These are phyloP conservation scores for Suillus plorans DNA, from an alignment of 768 basidiomycete genomes.

Conservation along the genomic window DNA sequence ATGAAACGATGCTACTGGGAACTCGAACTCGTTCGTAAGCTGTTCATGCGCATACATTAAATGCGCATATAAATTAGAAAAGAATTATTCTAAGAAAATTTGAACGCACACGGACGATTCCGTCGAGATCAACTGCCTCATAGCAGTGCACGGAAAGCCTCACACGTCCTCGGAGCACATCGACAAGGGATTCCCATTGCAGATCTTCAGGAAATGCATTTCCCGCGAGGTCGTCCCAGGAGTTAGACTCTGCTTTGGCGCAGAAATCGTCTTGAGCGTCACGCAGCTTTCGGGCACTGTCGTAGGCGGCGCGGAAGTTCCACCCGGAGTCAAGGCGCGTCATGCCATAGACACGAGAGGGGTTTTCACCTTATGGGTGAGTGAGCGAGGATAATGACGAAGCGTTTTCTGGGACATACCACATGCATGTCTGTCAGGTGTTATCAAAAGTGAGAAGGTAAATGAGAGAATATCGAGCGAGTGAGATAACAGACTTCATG, in stretches of 20 bases:
- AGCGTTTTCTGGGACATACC: slow-evolving; percentile 30
- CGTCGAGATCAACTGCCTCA: slow-evolving; percentile 71
- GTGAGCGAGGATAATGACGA: background rate
- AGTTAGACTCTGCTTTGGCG: slow-evolving; percentile 49
- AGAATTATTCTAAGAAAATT: too few relatives aligned
- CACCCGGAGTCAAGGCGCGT: slow-evolving; percentile 79
- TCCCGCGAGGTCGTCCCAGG: slow-evolving; percentile 36
- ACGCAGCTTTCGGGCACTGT: slow-evolving; percentile 68
- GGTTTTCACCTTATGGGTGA: slow-evolving; percentile 29
- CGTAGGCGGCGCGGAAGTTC: slow-evolving; percentile 78
- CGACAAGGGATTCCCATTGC: slow-evolving; percentile 78
- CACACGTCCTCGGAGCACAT: slow-evolving; percentile 75
- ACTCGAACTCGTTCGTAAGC: slow-evolving; percentile 84
- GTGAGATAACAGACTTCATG: slow-evolving; percentile 22
- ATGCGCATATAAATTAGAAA: background rate
- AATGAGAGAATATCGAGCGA: background rate
- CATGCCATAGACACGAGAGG: slow-evolving; percentile 39
- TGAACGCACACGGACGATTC: slow-evolving; percentile 54
- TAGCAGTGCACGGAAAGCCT: slow-evolving; percentile 46
- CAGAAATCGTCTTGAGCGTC: slow-evolving; percentile 73
- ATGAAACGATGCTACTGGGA: slow-evolving; percentile 75
- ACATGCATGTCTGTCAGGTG: slow-evolving; percentile 36
- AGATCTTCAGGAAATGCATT: slow-evolving; percentile 55
- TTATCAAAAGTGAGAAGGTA: background rate
- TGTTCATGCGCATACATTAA: slow-evolving; percentile 22